phyloP scores from a whole-genome alignment of 2,329 filamentous ascomycete species.

The Cladosporium colombiae region DNA sequence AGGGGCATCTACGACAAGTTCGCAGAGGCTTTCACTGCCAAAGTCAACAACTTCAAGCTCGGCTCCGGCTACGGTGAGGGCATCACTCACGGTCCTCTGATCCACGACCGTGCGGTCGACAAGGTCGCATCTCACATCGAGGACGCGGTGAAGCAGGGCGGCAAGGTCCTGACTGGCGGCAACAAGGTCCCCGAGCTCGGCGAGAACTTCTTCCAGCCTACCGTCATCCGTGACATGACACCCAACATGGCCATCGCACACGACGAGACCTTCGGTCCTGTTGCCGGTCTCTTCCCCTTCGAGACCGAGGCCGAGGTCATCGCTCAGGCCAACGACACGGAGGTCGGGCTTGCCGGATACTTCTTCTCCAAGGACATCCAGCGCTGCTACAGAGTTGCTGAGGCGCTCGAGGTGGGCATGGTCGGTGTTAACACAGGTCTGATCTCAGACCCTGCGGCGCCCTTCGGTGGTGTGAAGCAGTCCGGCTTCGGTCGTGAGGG shows the following conservation, averaged over 20 bases:
- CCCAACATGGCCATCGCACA: conserved; percentile 77
- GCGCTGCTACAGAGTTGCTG: conserved; percentile 61
- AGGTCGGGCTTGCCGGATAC: conserved; percentile 90
- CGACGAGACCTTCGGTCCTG: conserved; percentile 95
- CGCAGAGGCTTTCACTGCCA: conserved; percentile 65
- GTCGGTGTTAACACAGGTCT: conserved; percentile 55
- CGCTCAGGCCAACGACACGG: conserved; percentile 73
- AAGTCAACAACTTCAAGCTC: conserved; percentile 73
- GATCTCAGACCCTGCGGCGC: conserved; percentile 50
- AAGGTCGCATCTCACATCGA: conserved; percentile 81
- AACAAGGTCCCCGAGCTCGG: conserved; percentile 73
- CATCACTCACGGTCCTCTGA: conserved; percentile 77
- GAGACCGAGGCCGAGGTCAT: conserved; percentile 87
- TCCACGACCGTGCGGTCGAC: conserved; percentile 76
- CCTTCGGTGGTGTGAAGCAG: conserved; percentile 52
- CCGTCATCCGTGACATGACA: conserved; percentile 84
- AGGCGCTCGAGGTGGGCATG: conserved; percentile 80
- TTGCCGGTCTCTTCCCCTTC: conserved; percentile 87
- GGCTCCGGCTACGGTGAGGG: conserved; percentile 71
- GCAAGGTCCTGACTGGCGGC: conserved; percentile 72
- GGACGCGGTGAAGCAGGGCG: conserved; percentile 78
- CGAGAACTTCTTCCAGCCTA: conserved; percentile 84
- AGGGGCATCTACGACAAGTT: conserved; percentile 76
- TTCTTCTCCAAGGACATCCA: conserved; percentile 73
- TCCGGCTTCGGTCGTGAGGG: conserved; percentile 56